Percentiles rank a stretch among this genome's conserved stretches.
Evolutionary conservation across 106 monocot genomes (phyloP).

Genomic region (Dioscorea dumetorum): DNA sequence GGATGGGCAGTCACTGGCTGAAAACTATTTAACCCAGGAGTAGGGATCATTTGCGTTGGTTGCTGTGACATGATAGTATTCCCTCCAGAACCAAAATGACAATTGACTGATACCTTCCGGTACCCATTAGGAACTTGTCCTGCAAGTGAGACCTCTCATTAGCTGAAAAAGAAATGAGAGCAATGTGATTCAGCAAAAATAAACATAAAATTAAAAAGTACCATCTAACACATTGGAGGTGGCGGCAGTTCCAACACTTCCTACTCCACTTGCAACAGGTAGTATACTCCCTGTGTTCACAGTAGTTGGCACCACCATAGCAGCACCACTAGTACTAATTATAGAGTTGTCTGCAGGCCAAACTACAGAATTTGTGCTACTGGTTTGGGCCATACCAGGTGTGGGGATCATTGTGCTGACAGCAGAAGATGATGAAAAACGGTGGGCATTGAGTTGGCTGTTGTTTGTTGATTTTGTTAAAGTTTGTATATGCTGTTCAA

Average conservation of each 20-base stretch:
- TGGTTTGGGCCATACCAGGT: constrained; percentile 55
- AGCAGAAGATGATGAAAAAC: constrained; percentile 35
- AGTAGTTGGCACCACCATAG: constrained; percentile 20
- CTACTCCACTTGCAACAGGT: constrained; percentile 23
- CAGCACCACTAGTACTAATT: constrained; percentile 19
- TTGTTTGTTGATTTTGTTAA: constrained; percentile 21
- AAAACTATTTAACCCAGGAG: constrained; percentile 78
- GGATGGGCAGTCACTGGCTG: constrained; percentile 39
- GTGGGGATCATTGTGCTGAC: constrained; percentile 80
- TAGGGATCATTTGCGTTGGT: constrained; percentile 86
- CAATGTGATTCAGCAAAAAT: too few relatives aligned
- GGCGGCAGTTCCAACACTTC: constrained; percentile 18
- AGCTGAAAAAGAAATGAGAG: too few relatives aligned
- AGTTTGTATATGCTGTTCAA: constrained; percentile 41
- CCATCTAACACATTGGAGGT: constrained; percentile 32
- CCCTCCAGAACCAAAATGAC: constrained; percentile 22
- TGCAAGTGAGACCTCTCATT: constrained; percentile 14
- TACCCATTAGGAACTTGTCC: constrained; percentile 50
- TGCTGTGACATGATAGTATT: constrained; percentile 39
- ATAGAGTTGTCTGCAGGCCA: constrained; percentile 21
- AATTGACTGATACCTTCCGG: constrained; percentile 37
- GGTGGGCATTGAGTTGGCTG: constrained; percentile 21
- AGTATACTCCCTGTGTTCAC: constrained; percentile 20
- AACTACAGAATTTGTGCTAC: constrained; percentile 23
- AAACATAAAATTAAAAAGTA: constrained; percentile 3